Conservation (phyloP, 148 eudicot species). For the Cornus florida region DNA sequence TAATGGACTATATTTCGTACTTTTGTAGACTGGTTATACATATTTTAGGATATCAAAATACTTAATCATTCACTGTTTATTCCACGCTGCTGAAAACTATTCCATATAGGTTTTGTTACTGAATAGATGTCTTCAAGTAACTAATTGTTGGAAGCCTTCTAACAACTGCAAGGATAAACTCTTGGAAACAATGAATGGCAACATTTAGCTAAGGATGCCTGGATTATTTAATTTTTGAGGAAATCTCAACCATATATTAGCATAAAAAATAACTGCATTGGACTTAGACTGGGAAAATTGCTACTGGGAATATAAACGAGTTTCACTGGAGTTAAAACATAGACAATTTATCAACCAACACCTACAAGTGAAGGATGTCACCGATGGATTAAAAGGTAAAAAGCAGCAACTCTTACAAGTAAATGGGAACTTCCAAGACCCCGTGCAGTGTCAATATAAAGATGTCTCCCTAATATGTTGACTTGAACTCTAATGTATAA, state of each 20-base stretch:
- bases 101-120: no score
- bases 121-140: no score
- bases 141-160: background rate
- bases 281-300: background rate
- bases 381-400: background rate
- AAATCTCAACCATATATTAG: background rate
- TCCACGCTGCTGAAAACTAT: background rate
- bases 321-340: background rate
- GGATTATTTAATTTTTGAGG: background rate
- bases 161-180: background rate
- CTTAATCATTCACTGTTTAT: background rate
- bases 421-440: conserved; percentile 60
- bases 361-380: background rate
- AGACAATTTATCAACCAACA: background rate
- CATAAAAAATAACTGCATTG: background rate
- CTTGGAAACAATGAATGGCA: background rate
- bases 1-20: background rate
- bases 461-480: conserved; percentile 92
- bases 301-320: background rate
- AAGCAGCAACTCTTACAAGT: conserved; percentile 48
- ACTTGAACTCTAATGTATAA: conserved; percentile 92
- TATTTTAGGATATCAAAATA: background rate
- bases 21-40: background rate
- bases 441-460: conserved; percentile 88
- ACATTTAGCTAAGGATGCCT: background rate